Conservation (phyloP, 495 filamentous ascomycete genomes). For the Chaetomium tenue region DNA sequence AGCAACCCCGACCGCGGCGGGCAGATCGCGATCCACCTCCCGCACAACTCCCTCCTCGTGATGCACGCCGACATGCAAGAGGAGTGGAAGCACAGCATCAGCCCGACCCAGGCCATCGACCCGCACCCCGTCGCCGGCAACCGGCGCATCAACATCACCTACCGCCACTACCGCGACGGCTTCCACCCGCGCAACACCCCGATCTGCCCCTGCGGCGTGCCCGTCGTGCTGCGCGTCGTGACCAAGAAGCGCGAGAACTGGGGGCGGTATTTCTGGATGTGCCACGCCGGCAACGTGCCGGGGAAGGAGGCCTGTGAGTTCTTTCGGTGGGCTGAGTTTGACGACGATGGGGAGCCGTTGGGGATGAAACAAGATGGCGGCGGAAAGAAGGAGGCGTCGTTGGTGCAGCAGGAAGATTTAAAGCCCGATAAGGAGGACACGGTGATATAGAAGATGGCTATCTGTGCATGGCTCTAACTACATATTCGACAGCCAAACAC, state of each 20-base stretch:
- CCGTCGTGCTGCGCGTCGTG: constrained; percentile 73
- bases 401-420: neutral
- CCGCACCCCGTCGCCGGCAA: constrained; percentile 79
- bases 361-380: constrained; percentile 35
- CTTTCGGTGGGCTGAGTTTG: constrained; percentile 88
- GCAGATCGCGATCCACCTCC: constrained; percentile 86
- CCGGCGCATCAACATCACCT: constrained; percentile 87
- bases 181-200: constrained; percentile 72
- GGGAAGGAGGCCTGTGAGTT: constrained; percentile 75
- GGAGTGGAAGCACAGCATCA: constrained; percentile 76
- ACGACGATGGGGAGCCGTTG: constrained; percentile 80
- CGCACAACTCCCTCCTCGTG: constrained; percentile 86
- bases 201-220: constrained; percentile 62
- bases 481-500: neutral
- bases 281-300: constrained; percentile 71
- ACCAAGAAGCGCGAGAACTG: constrained; percentile 70
- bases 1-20: constrained; percentile 57
- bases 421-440: neutral
- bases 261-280: constrained; percentile 94
- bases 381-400: neutral
- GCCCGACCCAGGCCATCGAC: constrained; percentile 68
- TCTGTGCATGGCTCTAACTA: neutral
- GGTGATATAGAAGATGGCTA: neutral
- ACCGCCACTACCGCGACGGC: constrained; percentile 75
- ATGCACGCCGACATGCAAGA: constrained; percentile 95